These are phyloP conservation scores for Chrysoporthe puriensis DNA, from an alignment of 2,329 filamentous ascomycete species.

Conservation along the genomic window DNA sequence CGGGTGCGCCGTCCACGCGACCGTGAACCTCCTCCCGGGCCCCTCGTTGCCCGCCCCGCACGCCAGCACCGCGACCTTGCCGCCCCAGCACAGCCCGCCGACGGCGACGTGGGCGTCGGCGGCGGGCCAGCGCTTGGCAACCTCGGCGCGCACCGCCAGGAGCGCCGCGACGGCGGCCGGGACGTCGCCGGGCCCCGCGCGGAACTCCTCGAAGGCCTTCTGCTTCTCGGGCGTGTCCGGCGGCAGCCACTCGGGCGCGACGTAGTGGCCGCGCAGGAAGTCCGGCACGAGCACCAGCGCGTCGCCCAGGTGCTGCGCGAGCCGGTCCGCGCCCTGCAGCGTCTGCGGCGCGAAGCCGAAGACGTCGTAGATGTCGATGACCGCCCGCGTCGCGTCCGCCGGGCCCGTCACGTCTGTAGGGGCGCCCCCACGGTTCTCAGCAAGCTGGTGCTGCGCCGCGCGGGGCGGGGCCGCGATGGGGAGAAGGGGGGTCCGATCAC, in stretches of 20 bases:
- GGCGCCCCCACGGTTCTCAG: slow-evolving; percentile 4
- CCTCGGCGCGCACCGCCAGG: slow-evolving; percentile 37
- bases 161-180: slow-evolving; percentile 37
- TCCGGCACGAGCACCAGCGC: slow-evolving; percentile 47
- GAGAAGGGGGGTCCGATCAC: slow-evolving; percentile 18
- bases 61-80: slow-evolving; percentile 44
- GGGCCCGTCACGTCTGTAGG: slow-evolving; percentile 42
- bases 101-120: slow-evolving; percentile 47
- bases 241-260: slow-evolving; percentile 42
- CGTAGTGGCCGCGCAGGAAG: slow-evolving; percentile 43
- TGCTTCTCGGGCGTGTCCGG: slow-evolving; percentile 50
- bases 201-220: slow-evolving; percentile 38
- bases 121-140: slow-evolving; percentile 39
- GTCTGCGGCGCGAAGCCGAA: slow-evolving; percentile 51
- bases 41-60: slow-evolving; percentile 43
- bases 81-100: slow-evolving; percentile 56
- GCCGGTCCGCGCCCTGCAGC: slow-evolving; percentile 51
- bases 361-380: slow-evolving; percentile 53
- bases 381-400: slow-evolving; percentile 39
- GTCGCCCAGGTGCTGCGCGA: slow-evolving; percentile 41
- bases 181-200: slow-evolving; percentile 38
- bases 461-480: too few relatives aligned
- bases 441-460: too few relatives aligned
- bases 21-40: slow-evolving; percentile 41
- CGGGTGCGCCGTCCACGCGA: slow-evolving; percentile 40